Evolutionary conservation across 2,329 filamentous ascomycete genomes (phyloP).

Genomic region (Fusarium albosuccineum): DNA sequence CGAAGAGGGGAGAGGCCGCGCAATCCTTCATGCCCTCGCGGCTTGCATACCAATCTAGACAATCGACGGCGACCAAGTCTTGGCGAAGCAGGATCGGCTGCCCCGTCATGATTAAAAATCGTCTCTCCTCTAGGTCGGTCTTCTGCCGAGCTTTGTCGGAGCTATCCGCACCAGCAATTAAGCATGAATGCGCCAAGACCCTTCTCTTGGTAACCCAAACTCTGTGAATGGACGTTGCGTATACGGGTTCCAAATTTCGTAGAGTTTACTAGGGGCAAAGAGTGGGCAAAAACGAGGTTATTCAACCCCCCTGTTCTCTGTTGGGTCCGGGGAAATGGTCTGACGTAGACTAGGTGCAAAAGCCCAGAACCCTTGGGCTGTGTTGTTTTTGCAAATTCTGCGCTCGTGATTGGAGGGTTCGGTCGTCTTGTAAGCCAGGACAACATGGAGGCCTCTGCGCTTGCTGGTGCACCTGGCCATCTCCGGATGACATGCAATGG

Average conservation of each 20-base stretch:
- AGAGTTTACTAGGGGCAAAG: not conserved
- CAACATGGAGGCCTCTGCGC: conserved; percentile 5
- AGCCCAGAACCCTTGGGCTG: conserved; percentile 4
- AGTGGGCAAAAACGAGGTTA: too few relatives aligned
- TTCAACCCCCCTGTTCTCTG: not conserved
- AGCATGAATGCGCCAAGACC: conserved; percentile 13
- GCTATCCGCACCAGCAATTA: not conserved
- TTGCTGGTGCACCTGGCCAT: not conserved
- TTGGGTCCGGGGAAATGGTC: conserved; percentile 17
- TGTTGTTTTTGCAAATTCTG: conserved; percentile 29
- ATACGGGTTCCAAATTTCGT: not conserved
- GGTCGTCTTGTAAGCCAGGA: not conserved
- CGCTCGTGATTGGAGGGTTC: conserved; percentile 22
- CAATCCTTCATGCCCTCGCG: conserved; percentile 29
- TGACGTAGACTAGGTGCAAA: conserved; percentile 9
- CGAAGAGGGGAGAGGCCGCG: conserved; percentile 31
- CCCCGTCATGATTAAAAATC: conserved; percentile 34
- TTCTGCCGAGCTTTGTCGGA: not conserved
- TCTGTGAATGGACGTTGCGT: not conserved
- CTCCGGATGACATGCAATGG: not conserved
- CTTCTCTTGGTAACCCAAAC: not conserved
- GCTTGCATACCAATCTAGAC: conserved; percentile 22
- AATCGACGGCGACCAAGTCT: conserved; percentile 8
- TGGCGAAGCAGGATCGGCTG: conserved; percentile 23
- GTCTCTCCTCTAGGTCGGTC: conserved; percentile 3